Conservation (phyloP, 2,329 filamentous ascomycete genomes). For the Colletotrichum sansevieriae region DNA sequence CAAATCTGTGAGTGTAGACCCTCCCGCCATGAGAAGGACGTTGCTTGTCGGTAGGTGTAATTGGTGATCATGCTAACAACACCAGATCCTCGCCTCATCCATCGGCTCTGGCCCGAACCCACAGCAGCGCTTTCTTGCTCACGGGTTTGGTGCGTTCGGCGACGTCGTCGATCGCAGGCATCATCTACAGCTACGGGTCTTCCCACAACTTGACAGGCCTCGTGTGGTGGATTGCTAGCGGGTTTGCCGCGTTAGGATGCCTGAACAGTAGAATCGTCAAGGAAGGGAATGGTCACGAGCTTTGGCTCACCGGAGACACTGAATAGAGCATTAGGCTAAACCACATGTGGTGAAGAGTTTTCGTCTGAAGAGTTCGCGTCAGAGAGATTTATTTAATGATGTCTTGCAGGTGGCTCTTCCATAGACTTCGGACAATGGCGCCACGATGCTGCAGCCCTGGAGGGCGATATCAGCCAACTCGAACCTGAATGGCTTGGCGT, state of each 20-base stretch:
- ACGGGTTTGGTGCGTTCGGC: constrained; percentile 25
- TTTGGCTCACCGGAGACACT: constrained; percentile 24
- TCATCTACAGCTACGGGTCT: constrained; percentile 29
- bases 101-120: constrained; percentile 28
- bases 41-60: too few relatives aligned
- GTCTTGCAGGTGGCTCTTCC: too few relatives aligned
- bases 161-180: constrained; percentile 18
- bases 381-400: too few relatives aligned
- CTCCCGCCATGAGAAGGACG: too few relatives aligned
- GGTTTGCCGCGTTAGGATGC: constrained; percentile 18
- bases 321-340: neutral
- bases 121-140: constrained; percentile 29
- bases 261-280: constrained; percentile 27
- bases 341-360: too few relatives aligned
- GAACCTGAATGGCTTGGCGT: too few relatives aligned
- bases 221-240: constrained; percentile 32
- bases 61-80: neutral
- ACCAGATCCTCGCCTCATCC: constrained; percentile 27
- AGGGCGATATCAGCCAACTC: too few relatives aligned
- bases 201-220: constrained; percentile 26
- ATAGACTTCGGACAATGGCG: too few relatives aligned
- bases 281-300: constrained; percentile 32
- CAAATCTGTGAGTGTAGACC: constrained; percentile 20
- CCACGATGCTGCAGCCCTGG: too few relatives aligned
- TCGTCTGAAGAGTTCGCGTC: too few relatives aligned